Evolutionary conservation across 306 rosid genomes (phyloP).

Genomic region (Gleditsia sinensis): DNA sequence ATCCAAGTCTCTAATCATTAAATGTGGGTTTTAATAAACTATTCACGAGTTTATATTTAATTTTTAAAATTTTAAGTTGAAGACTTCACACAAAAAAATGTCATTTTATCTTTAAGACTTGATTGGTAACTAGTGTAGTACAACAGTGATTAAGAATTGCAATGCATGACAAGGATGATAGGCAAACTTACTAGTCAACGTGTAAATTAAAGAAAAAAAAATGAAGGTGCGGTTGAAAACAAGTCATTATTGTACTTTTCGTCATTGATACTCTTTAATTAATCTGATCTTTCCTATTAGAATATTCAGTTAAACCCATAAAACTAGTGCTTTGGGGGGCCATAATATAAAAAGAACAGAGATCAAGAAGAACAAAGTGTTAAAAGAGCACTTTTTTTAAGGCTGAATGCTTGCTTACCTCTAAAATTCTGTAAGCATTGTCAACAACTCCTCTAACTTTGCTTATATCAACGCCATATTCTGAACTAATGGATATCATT

Average conservation of each 20-base stretch:
- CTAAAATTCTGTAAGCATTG: slow-evolving; percentile 82
- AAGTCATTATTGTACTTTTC: slow-evolving; percentile 19
- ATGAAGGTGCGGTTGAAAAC: slow-evolving; percentile 16
- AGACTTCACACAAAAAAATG: too few species aligned
- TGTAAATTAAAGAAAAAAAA: slow-evolving; percentile 23
- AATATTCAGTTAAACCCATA: slow-evolving; percentile 38
- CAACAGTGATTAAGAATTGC: not conserved
- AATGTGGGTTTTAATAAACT: too few species aligned
- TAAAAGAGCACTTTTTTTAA: slow-evolving; percentile 24
- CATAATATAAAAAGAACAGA: slow-evolving; percentile 35
- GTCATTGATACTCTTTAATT: slow-evolving; percentile 26
- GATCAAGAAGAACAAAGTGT: slow-evolving; percentile 32
- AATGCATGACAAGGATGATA: not conserved
- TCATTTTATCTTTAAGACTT: not conserved
- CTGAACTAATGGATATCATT: slow-evolving; percentile 73
- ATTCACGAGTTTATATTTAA: too few species aligned
- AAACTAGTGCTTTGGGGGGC: slow-evolving; percentile 23
- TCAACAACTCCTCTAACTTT: slow-evolving; percentile 92
- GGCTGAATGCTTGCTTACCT: slow-evolving; percentile 48
- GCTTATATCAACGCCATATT: slow-evolving; percentile 80
- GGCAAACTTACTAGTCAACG: slow-evolving; percentile 38
- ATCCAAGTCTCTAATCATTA: too few species aligned
- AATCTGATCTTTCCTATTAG: slow-evolving; percentile 34
- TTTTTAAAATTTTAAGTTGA: too few species aligned
- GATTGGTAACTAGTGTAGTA: slow-evolving; percentile 2